A percentile compares a stretch with the other conserved stretches of the same genome.
Conservation (phyloP, 768 basidiomycete genomes). For the Rhodotorula graminis region DNA sequence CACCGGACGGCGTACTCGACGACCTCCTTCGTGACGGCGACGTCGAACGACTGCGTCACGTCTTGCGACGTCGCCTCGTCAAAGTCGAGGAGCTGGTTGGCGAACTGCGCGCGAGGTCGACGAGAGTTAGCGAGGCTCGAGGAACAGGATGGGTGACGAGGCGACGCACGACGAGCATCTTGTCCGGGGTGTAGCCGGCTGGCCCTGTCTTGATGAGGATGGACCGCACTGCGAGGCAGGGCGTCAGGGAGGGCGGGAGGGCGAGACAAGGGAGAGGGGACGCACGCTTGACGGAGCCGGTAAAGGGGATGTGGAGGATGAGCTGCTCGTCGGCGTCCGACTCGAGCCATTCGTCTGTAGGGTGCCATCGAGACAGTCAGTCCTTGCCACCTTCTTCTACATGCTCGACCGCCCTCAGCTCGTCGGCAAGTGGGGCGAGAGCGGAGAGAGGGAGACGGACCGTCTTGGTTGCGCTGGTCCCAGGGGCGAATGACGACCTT, state of each 20-base stretch:
- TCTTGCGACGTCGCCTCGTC: constrained; percentile 34
- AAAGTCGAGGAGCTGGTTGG: constrained; percentile 44
- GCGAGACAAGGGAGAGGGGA: background rate
- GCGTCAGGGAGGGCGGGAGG: background rate
- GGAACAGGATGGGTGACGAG: background rate
- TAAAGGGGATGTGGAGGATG: constrained; percentile 43
- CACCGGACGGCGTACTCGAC: constrained; percentile 50
- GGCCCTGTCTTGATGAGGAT: constrained; percentile 49
- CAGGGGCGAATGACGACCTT: constrained; percentile 48
- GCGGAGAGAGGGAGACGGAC: background rate
- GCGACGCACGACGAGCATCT: constrained; percentile 45
- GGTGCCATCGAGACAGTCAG: background rate
- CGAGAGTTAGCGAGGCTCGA: background rate
- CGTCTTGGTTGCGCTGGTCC: constrained; percentile 46
- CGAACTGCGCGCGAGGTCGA: constrained; percentile 13
- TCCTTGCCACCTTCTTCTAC: too few species aligned
- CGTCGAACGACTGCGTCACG: constrained; percentile 39
- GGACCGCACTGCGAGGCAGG: constrained; percentile 42
- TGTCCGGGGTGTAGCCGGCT: constrained; percentile 44
- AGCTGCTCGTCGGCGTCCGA: constrained; percentile 48
- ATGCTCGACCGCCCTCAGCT: too few species aligned
- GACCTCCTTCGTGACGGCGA: constrained; percentile 43
- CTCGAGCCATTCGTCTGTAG: constrained; percentile 45
- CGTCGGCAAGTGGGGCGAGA: background rate
- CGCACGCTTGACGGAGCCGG: constrained; percentile 26